Conservation (phyloP, 2,329 filamentous ascomycete species). For the Colletotrichum abscissum region DNA sequence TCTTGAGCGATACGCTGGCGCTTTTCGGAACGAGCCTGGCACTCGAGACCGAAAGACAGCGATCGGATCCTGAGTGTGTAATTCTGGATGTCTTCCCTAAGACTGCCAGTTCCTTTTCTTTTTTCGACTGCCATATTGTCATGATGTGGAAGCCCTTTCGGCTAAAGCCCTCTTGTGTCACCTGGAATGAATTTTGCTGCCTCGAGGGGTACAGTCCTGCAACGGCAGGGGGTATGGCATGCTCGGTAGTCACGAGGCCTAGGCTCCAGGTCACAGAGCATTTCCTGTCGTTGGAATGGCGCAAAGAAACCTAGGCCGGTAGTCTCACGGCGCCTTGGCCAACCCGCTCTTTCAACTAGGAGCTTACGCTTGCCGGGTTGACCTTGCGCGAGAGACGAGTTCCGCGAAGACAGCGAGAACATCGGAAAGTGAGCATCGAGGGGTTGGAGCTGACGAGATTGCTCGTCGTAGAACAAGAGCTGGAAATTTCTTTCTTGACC, state of each 20-base stretch:
- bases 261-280: not conserved
- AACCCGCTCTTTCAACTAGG: not conserved
- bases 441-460: not conserved
- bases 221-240: not conserved
- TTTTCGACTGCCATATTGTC: not conserved
- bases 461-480: not conserved
- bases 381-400: not conserved
- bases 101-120: not conserved
- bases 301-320: not conserved
- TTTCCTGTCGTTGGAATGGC: not conserved
- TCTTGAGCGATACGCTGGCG: not conserved
- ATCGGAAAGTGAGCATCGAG: not conserved
- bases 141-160: slow-evolving; percentile 6
- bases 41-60: not conserved
- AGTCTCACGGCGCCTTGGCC: not conserved
- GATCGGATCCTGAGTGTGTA: not conserved
- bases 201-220: not conserved
- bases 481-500: slow-evolving; percentile 6
- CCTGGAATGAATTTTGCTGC: not conserved
- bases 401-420: not conserved
- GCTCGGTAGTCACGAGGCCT: not conserved
- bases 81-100: not conserved
- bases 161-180: slow-evolving; percentile 24
- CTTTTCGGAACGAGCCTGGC: not conserved
- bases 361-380: not conserved